These are phyloP conservation scores for Alternaria consortialis DNA, from an alignment of 2,329 filamentous ascomycete genomes.

Conservation along the genomic window DNA sequence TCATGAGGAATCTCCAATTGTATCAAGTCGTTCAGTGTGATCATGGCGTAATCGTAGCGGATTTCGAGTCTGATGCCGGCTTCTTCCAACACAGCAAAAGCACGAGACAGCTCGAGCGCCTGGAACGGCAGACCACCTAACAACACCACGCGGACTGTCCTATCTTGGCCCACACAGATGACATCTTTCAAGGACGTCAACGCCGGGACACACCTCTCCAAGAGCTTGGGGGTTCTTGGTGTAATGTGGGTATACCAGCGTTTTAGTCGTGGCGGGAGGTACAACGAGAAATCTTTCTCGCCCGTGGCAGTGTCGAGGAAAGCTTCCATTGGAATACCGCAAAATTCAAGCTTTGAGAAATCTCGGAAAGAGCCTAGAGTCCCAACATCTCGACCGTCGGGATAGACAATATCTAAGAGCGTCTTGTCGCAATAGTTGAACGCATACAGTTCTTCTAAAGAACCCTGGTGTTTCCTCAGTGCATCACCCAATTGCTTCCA, in stretches of 20 bases:
- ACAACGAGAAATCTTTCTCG: background rate
- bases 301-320: background rate
- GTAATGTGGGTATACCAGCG: background rate
- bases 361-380: constrained; percentile 11
- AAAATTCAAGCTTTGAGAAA: background rate
- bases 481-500: constrained; percentile 12
- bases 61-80: background rate
- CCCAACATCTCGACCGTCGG: background rate
- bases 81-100: background rate
- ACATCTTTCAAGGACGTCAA: background rate
- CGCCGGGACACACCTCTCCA: background rate
- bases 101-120: background rate
- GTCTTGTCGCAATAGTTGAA: background rate
- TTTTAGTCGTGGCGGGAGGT: background rate
- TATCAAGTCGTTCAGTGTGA: background rate
- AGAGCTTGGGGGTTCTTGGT: background rate
- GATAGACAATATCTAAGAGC: background rate
- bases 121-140: background rate
- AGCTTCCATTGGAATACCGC: background rate
- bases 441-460: background rate
- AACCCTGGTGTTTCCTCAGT: constrained; percentile 6
- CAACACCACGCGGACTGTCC: background rate
- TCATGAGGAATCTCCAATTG: background rate
- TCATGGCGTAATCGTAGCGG: background rate
- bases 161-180: background rate